Base-by-base conservation (phyloP, 768 basidiomycete species). In the Podaxis mareebaensis region DNA sequence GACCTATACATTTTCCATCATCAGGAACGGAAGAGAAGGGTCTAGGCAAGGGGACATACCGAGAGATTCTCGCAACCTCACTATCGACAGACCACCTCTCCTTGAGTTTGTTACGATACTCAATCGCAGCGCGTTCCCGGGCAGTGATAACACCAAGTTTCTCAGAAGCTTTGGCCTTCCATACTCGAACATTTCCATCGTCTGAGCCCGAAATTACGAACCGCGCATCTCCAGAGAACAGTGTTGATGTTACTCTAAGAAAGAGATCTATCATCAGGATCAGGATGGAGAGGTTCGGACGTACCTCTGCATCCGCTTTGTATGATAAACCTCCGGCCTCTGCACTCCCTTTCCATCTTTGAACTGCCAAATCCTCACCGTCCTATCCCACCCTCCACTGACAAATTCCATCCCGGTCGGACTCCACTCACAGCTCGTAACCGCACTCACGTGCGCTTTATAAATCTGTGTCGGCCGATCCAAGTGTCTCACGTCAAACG, bases 291-390 rank as follows among this genome's bases (percentile, higher is more conserved):
- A 28, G 12, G 22, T n/a, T 10, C 3, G 1, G 22, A 51, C 49
- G 26, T 56, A 93, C 93, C 95, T 85, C 75, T 99, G 97, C 97
- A 99, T 99, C 51, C 97, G 92, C 77, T 99, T 99, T 15, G 95
- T 96, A 74, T 99, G 96, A 72, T 99, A 99, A 6, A 95, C 90
- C 73, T 99, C 46, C 82, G 85, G 28, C 91, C 93, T 68, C 53
- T 63, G 51, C 28, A 44, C 61, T 20, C 60, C 67, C 20, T 64
- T 65, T 13, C 65, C 67, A 53, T 68, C 67, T 28, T 65, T 65
- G 53, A 63, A 64, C 13, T 60, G 61, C 96, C 96, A 99, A 74
- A 99, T 85, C 64, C 96, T 81, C 51, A 98, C 83, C 2, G 96
- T 98, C 51, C 96, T 85, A 74, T 99, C 97, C 90, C 96, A 99